A percentile compares a stretch with the other conserved stretches of the same genome.
phyloP scores from a whole-genome alignment of 352 stramenopile species.

The Phytophthora sp. region DNA sequence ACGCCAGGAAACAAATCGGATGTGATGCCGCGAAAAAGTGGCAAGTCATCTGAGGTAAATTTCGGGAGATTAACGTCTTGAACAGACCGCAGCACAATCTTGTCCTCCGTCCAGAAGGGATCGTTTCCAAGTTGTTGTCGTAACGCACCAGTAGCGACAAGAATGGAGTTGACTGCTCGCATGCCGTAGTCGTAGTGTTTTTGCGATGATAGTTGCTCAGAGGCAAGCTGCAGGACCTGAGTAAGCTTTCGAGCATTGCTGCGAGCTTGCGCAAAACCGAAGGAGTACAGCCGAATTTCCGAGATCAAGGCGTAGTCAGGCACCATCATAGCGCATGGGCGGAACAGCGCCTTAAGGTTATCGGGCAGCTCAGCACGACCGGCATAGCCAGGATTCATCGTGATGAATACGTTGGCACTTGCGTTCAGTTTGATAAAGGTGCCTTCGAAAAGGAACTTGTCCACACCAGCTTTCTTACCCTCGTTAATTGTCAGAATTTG shows the following conservation, averaged over 20 bases:
- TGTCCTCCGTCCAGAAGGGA: conserved; percentile 90
- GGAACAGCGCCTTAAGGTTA: conserved; percentile 95
- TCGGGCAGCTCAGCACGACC: conserved; percentile 94
- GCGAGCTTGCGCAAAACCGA: conserved; percentile 90
- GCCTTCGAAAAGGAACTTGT: conserved; percentile 95
- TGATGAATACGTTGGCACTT: conserved; percentile 95
- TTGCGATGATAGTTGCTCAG: conserved; percentile 93
- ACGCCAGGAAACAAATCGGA: conserved; percentile 94
- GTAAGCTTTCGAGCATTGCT: conserved; percentile 94
- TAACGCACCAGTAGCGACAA: conserved; percentile 92
- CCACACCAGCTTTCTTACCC: conserved; percentile 88
- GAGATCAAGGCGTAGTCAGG: conserved; percentile 95
- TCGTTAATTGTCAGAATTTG: conserved; percentile 95
- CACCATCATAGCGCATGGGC: conserved; percentile 96
- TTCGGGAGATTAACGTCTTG: conserved; percentile 96
- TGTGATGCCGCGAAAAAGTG: conserved; percentile 93
- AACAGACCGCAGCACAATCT: conserved; percentile 92
- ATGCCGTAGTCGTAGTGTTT: conserved; percentile 98
- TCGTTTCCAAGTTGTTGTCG: conserved; percentile 90
- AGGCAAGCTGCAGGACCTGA: conserved; percentile 93
- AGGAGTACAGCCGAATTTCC: conserved; percentile 94
- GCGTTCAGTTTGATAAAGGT: conserved; percentile 93
- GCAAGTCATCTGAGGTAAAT: conserved; percentile 93
- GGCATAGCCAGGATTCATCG: conserved; percentile 96
- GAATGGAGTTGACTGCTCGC: conserved; percentile 95